phyloP scores from a whole-genome alignment of 345 rosid species.

The Brassica napus region Da-Ae NC_063437.1:3617501-3618000 shows the following conservation, averaged over 20 bases:
- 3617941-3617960: not conserved
- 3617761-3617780: not conserved
- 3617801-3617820: not conserved
- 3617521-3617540: slow-evolving; percentile 89
- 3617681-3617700: slow-evolving; percentile 81
- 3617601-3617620: slow-evolving; percentile 16
- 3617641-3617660: not conserved
- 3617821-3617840: slow-evolving; percentile 95
- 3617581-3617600: slow-evolving; percentile 65
- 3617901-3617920: slow-evolving; percentile 63
- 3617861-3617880: slow-evolving; percentile 90
- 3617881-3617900: slow-evolving; percentile 83
- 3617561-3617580: slow-evolving; percentile 67
- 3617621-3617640: slow-evolving; percentile 1
- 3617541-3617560: slow-evolving; percentile 89
- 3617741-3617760: slow-evolving; percentile 69
- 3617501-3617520: slow-evolving; percentile 94
- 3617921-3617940: slow-evolving; percentile 6
- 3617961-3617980: not conserved
- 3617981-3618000: not conserved
- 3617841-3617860: slow-evolving; percentile 81
- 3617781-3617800: not conserved
- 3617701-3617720: slow-evolving; percentile 81
- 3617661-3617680: slow-evolving; percentile 2
- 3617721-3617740: slow-evolving; percentile 80